Evolutionary conservation across 306 rosid species (phyloP).

Genomic region (Medicago ruthenica): DNA sequence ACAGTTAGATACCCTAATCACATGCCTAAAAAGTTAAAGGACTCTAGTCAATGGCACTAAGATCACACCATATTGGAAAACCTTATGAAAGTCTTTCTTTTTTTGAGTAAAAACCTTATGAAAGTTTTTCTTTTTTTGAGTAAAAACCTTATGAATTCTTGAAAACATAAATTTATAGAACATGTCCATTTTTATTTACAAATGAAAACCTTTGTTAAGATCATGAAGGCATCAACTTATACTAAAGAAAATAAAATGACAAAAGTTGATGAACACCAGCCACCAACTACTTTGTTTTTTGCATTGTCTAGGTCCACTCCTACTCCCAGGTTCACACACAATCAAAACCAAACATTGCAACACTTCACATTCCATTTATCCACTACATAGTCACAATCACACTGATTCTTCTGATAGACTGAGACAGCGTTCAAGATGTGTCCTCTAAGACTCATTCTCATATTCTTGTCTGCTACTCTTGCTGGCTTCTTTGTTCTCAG

Average conservation of each 20-base stretch:
- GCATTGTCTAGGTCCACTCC: not conserved
- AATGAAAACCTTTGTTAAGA: not conserved
- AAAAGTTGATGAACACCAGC: not conserved
- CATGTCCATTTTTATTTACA: too few species aligned
- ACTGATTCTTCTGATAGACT: not conserved
- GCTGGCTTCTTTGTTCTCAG: constrained; percentile 79
- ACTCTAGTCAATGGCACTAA: too few species aligned
- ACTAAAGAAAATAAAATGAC: not conserved
- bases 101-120: too few species aligned
- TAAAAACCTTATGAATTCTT: not conserved
- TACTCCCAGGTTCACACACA: not conserved
- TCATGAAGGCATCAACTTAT: not conserved
- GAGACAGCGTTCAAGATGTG: constrained; percentile 54
- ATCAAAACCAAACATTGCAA: too few species aligned
- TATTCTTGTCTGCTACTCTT: constrained; percentile 82
- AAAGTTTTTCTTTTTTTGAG: too few species aligned
- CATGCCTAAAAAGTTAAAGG: too few species aligned
- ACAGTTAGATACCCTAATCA: too few species aligned
- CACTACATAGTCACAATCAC: not conserved
- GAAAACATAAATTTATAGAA: not conserved
- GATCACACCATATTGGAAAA: too few species aligned
- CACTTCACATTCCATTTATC: not conserved
- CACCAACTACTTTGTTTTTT: not conserved
- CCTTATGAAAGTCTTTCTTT: too few species aligned
- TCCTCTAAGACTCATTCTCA: constrained; percentile 75